These are phyloP conservation scores for Scheffersomyces titani DNA, from an alignment of 1,139 yeast species.

Conservation along the genomic window DNA sequence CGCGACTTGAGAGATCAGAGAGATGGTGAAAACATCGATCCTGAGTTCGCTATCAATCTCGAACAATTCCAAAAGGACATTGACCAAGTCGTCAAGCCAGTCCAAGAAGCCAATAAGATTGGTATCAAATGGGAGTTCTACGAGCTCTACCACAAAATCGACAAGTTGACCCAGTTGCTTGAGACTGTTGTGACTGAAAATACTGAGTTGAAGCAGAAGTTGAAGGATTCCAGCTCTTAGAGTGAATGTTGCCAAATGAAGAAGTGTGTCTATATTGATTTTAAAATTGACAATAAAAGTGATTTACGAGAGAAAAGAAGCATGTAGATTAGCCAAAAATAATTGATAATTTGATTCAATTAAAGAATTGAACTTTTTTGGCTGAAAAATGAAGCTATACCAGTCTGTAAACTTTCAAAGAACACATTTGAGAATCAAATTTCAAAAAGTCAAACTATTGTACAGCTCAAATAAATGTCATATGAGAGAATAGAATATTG, in stretches of 20 bases:
- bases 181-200: conserved; percentile 47
- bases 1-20: conserved; percentile 51
- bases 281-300: not conserved
- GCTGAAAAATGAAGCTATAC: not conserved
- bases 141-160: conserved; percentile 53
- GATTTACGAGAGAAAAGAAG: not conserved
- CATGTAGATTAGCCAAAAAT: not conserved
- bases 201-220: conserved; percentile 26
- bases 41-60: conserved; percentile 58
- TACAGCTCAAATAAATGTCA: not conserved
- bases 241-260: not conserved
- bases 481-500: not conserved
- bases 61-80: conserved; percentile 51
- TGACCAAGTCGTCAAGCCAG: conserved; percentile 54
- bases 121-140: conserved; percentile 72
- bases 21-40: conserved; percentile 71
- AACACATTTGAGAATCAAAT: not conserved
- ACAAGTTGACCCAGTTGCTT: conserved; percentile 44
- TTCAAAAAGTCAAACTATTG: not conserved
- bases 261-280: not conserved
- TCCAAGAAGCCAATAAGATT: conserved; percentile 49
- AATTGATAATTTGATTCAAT: not conserved
- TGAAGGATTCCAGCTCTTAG: conserved; percentile 3
- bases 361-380: not conserved
- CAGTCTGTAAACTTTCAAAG: not conserved